Evolutionary conservation across 345 rosid species (phyloP), one percentile per base, ranked within the genome.

Genomic region (Angophora floribunda): DNA sequence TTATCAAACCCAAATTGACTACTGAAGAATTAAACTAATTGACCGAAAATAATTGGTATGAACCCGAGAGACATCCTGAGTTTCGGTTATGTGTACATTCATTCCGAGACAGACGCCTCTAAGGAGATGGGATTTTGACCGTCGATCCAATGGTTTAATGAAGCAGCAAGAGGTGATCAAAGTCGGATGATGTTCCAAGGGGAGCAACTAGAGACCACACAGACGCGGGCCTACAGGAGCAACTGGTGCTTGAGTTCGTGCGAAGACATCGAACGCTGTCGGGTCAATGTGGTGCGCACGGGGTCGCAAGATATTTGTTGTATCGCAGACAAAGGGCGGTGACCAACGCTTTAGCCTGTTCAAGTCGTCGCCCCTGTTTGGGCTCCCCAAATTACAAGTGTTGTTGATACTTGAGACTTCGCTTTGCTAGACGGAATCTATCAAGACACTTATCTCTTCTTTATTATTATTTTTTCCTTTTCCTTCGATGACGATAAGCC

Each of bases 231-330:
- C 79, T 67, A 67, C 2, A 67, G 82, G 7, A 70, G 47, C 82
- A 9, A 67, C 79, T 67, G 65, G 14, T n/a, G 13, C 13, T 10
- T 28, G 30, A 59, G 65, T n/a, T 5, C 32, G 2, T 70, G 82
- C 13, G 47, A 36, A 17, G 36, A 36, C 47, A 36, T 70, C 82
- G 6, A 19, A 8, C 17, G 82, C 19, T 9, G 47, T 36, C 22
- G 41, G 41, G 80, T 67, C 80, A 16, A 70, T 70, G 1, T 36
- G 45, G 47, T n/a, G n/a, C n/a, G 14, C 70, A 63, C 6, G n/a
- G 3, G 36, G 70, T 15, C 2, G 36, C 1, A 13, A 24, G n/a
- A 59, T 6, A 4, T 12, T 1, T 6, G 13, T 1, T 15, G 45
- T 24, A 4, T 1, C 17, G 45, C 45, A 21, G 10, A 32, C 82